A percentile compares a stretch with the other conserved stretches of the same genome.
phyloP scores from a whole-genome alignment of 2,329 filamentous ascomycete species.

The Xylariomycetidae sp. region DNA sequence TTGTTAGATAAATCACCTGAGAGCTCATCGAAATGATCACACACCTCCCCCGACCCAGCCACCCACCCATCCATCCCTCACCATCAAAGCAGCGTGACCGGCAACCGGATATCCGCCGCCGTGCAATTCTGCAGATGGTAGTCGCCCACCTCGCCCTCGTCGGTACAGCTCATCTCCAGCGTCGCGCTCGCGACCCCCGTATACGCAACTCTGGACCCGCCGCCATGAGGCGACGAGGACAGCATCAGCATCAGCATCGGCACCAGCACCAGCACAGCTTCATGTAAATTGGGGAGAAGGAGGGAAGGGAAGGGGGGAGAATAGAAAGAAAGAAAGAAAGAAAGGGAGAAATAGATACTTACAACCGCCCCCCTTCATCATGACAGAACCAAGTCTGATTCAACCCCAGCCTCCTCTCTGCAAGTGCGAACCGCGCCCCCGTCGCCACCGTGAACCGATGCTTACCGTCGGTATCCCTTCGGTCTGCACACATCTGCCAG shows the following conservation, averaged over 20 bases:
- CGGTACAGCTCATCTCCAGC: conserved; percentile 13
- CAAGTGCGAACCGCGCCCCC: conserved; percentile 12
- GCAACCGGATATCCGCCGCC: conserved; percentile 11
- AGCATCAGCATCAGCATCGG: no score
- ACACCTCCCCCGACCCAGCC: no score
- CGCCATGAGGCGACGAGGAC: no score
- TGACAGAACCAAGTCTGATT: conserved; percentile 23
- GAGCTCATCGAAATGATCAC: no score
- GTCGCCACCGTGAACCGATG: conserved; percentile 19
- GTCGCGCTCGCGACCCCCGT: conserved; percentile 15
- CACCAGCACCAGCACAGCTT: no score
- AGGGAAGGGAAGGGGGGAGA: background rate
- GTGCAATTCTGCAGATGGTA: conserved; percentile 22
- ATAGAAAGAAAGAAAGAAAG: background rate
- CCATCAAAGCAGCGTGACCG: conserved; percentile 14
- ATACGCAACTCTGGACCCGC: conserved; percentile 16
- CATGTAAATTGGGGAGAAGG: background rate
- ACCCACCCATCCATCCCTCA: no score
- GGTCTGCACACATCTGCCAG: conserved; percentile 20
- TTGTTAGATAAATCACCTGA: no score
- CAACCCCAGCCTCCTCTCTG: conserved; percentile 6
- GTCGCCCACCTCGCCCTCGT: conserved; percentile 18
- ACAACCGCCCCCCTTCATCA: conserved; percentile 17
- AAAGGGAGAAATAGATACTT: conserved; percentile 3
- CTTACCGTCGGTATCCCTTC: conserved; percentile 18